Evolutionary conservation across 148 eudicot species (phyloP), one percentile per base, ranked within the genome.

Genomic region (Drosera capensis): DNA sequence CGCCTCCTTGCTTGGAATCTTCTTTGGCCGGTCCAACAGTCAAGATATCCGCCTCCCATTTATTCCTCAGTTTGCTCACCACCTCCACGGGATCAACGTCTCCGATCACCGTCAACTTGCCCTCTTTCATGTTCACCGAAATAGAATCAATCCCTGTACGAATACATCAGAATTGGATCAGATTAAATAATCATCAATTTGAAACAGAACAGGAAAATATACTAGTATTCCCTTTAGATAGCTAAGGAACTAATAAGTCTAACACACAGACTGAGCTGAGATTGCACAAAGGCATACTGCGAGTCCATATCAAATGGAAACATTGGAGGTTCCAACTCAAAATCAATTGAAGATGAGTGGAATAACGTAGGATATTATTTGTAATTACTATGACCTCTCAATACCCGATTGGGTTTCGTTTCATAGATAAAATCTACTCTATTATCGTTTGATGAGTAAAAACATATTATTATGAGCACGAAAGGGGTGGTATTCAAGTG

Each of bases 21-120:
- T 75, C 84, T 22, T 86, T 79, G 15, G 76, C 71, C 1, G 92
- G 80, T 0, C 86, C 87, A 8, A 86, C 77, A 0, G 86, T 54
- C 6, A 68, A 16, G 39, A 86, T 62, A 0, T 65, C 71, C 0
- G 81, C 50, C 20, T 50, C 31, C 61, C 72, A 73, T 11, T 52
- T 48, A 43, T 77, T 77, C 8, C 83, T 65, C 48, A 77, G 44
- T 61, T 64, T 77, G 40, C 65, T 72, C 40, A 58, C 83, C 16
- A 67, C 45, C 7, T 62, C 49, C 21, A 77, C 66, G 0, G 83
- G 73, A 57, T 77, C 83, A 37, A 70, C 83, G 1, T 60, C 37
- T 24, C 83, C 83, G 25, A 66, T 52, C 55, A 77, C 68, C 0
- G 79, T 72, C 49, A 77, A 1, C 34, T 57, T 72, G 56, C 37